Evolutionary conservation across 257 asterid species (phyloP), one percentile per base, ranked within the genome.

Genomic region (Fraxinus anomala): DNA sequence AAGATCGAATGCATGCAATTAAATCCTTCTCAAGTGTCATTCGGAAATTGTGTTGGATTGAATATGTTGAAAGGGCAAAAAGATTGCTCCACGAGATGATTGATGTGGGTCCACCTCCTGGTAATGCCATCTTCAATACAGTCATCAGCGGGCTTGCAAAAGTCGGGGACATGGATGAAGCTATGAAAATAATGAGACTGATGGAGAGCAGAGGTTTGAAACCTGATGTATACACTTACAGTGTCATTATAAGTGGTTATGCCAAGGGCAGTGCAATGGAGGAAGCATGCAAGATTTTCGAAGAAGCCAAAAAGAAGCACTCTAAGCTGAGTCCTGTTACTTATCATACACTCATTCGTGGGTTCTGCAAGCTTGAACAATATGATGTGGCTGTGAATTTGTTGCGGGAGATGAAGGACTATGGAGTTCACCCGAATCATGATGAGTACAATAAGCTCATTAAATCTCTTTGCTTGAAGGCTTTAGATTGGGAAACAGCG

Each of bases 361-460:
- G 97, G 5, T 95, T 73, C 76, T 89, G 93, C 91, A 93, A 85
- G 89, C 92, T 91, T 1, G 98, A 91, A 37, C 93, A 93, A 72
- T 93, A 80, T 77, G 99, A 89, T 70, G 80, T 63, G 85, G 98
- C 99, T 61, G 81, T 93, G 83, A 72, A 78, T 70, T 71, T 90
- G 83, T 76, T 90, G 77, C 68, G 83, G 42, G 97, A 93, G 88
- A 91, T 93, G 99, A 87, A 88, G 86, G 81, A 83, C 70, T 82
- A 82, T 28, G 96, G 98, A 23, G 87, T 95, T 68, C 77, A 67
- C 61, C 93, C 97, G 6, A 86, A 56, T 76, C 94, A 85, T 8
- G 92, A 88, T 47, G 98, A 91, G 88, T 95, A 89, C 80, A 89
- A 90, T 82, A 93, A 92, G 73, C 85, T 95, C 83, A 93, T 95